These are phyloP conservation scores for Dendryphion nanum DNA, from an alignment of 2,329 filamentous ascomycete genomes.

Conservation along the genomic window DNA sequence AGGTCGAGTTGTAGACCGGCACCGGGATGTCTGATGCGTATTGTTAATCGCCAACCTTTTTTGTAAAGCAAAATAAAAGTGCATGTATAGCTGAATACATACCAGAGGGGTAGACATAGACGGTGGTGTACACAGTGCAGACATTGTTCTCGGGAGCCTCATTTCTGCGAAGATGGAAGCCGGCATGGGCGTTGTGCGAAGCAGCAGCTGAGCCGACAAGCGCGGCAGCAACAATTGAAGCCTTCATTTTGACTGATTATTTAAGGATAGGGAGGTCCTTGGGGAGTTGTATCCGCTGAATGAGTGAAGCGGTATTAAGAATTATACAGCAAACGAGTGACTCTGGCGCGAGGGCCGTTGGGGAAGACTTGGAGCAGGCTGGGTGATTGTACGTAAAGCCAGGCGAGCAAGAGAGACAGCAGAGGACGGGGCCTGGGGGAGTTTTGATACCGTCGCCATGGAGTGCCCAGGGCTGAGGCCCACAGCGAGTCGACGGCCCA, in stretches of 20 bases:
- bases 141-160: conserved; percentile 44
- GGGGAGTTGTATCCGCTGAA: conserved; percentile 66
- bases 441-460: conserved; percentile 30
- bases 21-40: conserved; percentile 16
- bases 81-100: conserved; percentile 1
- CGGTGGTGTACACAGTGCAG: conserved; percentile 72
- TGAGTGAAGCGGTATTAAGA: conserved; percentile 65
- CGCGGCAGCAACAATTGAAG: conserved; percentile 59
- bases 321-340: conserved; percentile 31
- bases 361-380: conserved; percentile 31
- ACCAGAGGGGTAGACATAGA: conserved; percentile 19
- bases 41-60: too few species aligned
- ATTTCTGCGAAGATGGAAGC: conserved; percentile 56
- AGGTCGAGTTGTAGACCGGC: conserved; percentile 24
- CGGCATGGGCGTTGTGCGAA: conserved; percentile 63
- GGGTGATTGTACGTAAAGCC: conserved; percentile 30
- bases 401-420: conserved; percentile 22
- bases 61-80: too few species aligned
- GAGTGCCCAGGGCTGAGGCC: conserved; percentile 13
- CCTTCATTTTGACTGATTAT: conserved; percentile 67
- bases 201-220: conserved; percentile 53
- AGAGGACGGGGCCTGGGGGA: conserved; percentile 18
- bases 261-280: conserved; percentile 20
- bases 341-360: conserved; percentile 32
- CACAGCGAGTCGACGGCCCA: too few species aligned